Conservation (phyloP, 1,284 basidiomycete genomes). For the Vanrija sp. region DNA sequence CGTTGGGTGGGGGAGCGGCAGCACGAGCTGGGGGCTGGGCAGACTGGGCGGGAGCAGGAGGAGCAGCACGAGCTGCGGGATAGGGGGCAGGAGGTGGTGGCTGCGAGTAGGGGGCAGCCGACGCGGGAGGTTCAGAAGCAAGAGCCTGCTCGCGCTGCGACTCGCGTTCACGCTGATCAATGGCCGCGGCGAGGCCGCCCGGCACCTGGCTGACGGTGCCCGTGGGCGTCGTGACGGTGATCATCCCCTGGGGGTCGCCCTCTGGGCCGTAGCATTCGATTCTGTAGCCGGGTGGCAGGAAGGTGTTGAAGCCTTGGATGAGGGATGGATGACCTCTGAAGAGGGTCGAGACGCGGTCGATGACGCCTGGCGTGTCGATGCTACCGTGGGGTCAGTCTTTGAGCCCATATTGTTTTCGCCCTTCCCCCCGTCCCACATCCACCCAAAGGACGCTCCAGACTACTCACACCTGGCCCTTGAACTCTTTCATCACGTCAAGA, state of each 20-base stretch:
- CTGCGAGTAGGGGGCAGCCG: slow-evolving; percentile 7
- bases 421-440: not conserved
- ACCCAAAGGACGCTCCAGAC: slow-evolving; percentile 3
- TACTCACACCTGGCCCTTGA: slow-evolving; percentile 89
- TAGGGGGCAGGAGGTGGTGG: slow-evolving; percentile 1
- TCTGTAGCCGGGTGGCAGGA: slow-evolving; percentile 92
- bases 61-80: not conserved
- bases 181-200: slow-evolving; percentile 43
- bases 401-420: too few relatives aligned
- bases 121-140: slow-evolving; percentile 3
- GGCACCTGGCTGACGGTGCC: slow-evolving; percentile 67
- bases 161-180: slow-evolving; percentile 30
- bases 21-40: slow-evolving; percentile 4
- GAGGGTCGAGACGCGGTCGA: slow-evolving; percentile 89
- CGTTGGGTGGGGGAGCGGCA: slow-evolving; percentile 29
- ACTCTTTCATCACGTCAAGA: slow-evolving; percentile 99
- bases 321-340: slow-evolving; percentile 91
- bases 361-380: slow-evolving; percentile 98
- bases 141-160: not conserved
- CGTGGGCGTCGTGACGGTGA: slow-evolving; percentile 90
- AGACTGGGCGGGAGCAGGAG: slow-evolving; percentile 5
- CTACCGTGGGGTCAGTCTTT: slow-evolving; percentile 50
- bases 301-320: slow-evolving; percentile 99
- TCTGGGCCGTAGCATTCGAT: slow-evolving; percentile 67
- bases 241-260: slow-evolving; percentile 66